Conservation (phyloP, 352 stramenopile genomes). For the Plasmopara viticola region DNA sequence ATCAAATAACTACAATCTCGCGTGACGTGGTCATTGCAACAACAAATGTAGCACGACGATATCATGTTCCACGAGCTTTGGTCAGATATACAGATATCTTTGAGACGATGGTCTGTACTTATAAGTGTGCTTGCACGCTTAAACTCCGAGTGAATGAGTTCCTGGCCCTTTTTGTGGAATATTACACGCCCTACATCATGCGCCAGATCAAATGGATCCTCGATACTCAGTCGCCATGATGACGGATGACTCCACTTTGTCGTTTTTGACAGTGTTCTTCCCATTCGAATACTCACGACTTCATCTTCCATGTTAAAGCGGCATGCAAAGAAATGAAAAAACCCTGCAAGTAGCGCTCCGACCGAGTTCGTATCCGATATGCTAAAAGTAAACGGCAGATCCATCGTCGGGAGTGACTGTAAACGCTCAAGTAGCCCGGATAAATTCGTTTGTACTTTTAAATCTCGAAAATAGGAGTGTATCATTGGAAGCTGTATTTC, state of each 20-base stretch:
- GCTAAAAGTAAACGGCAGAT: constrained; percentile 45
- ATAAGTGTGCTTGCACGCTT: constrained; percentile 50
- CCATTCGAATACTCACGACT: constrained; percentile 90
- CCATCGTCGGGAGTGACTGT: constrained; percentile 47
- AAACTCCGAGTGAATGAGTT: constrained; percentile 56
- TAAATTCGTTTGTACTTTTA: constrained; percentile 90
- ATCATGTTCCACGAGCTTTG: constrained; percentile 40
- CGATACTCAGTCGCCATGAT: constrained; percentile 77
- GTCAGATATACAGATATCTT: constrained; percentile 47
- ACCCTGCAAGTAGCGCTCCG: constrained; percentile 89
- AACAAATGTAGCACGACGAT: constrained; percentile 66
- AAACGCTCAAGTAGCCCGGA: constrained; percentile 68
- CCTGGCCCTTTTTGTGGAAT: constrained; percentile 63
- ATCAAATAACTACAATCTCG: constrained; percentile 47
- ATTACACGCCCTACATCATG: constrained; percentile 78
- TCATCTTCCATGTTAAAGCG: constrained; percentile 93
- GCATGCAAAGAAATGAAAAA: constrained; percentile 96
- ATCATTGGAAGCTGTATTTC: constrained; percentile 47
- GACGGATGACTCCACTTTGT: constrained; percentile 64
- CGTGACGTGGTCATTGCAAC: constrained; percentile 37
- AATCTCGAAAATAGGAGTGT: constrained; percentile 37
- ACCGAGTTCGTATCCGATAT: constrained; percentile 77
- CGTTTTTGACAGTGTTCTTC: constrained; percentile 48
- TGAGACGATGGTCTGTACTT: constrained; percentile 34
- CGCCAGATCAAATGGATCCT: constrained; percentile 80